Base-by-base conservation (phyloP, 1,139 yeast genomes). In the Hansenula anomala region DNA sequence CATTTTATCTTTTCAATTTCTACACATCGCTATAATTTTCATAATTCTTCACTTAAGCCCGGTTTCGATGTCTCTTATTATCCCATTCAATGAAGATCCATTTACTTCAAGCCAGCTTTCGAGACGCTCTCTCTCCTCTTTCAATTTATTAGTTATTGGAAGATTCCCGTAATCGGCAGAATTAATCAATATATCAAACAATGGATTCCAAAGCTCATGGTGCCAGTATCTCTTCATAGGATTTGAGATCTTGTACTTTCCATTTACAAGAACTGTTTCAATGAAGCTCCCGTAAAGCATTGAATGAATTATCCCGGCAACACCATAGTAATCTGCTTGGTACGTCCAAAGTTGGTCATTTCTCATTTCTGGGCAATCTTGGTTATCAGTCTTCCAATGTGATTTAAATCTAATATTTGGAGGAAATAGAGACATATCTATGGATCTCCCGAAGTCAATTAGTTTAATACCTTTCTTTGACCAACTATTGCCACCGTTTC, bases 301-400 rank as follows among this genome's bases (percentile, higher is more conserved):
- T 0, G 82, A 71, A 54, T 89, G 94, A 2, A 87, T 64, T 0
- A 85, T 75, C 26, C 82, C 75, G 0, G 96, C 97, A 22, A 87
- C 49, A 0, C 96, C 97, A 56, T 75, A 85, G 57, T 88, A 88
- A 60, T 90, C 97, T 4, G 85, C 81, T 53, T 89, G 90, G 54
- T 73, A 87, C 3, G 78, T 73, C 96, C 96, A 90, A 0, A 84
- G 72, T 36, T 67, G 55, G 3, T 74, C 68, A 4, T 72, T 63
- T 41, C 78, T 67, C 82, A 86, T 80, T 52, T 83, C 87, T 4
- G 78, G 77, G 55, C 95, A 87, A 52, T 87, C 95, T 51, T 82
- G 92, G 39, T 71, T 69, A 52, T 81, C 88, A 2, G 80, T 67
- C 35, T 69, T 69, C 85, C 88, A 83, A 48, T 72, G 69, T 14